Evolutionary conservation across 2,329 filamentous ascomycete species (phyloP), one percentile per base, ranked within the genome.

Genomic region (Lachnellula arida): DNA sequence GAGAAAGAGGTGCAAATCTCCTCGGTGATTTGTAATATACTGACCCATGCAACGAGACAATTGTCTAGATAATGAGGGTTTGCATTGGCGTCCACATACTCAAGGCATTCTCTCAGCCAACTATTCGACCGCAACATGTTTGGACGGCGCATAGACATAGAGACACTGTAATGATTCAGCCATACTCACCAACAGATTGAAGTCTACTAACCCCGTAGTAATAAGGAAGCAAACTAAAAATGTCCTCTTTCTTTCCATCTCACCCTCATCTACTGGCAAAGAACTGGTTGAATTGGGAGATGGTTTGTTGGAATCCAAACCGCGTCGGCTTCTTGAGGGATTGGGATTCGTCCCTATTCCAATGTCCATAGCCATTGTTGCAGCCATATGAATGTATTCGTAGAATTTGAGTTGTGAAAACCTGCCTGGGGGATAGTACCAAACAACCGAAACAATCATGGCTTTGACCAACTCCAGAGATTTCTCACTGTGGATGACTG

Each of bases 1-100:
- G 75, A 73, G 58, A 83, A 81, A 14, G 78, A 73, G 3, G 75
- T 69, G 1, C 75, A 76, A 19, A 81, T 76, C 55, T 81, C 76
- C 57, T 83, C 80, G n/a, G 75, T 77, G 54, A 82, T 75, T 49
- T 71, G 70, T 23, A 73, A 64, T 5, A 76, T 55, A 32, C 66
- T 68, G 1, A 70, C 67, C 72, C 71, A 75, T n/a, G 68, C 67
- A 4, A 71, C 68, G 8, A 77, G 61, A 5, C 59, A 59, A 12
- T 60, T 66, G 56, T 77, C 74, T 15, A 66, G 63, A 5, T 68
- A 56, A 1, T 66, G 55, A 9, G 70, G 65, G 28, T 70, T 61
- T 4, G 69, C 65, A 25, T 68, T 67, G 9, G 55, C 68, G 42
- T 70, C 70, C 19, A 77, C 56, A 19, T 67, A 67, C 4, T 73